Evolutionary conservation across 2,329 filamentous ascomycete species (phyloP).

Genomic region (Phaeophleospora eucalypticola): DNA sequence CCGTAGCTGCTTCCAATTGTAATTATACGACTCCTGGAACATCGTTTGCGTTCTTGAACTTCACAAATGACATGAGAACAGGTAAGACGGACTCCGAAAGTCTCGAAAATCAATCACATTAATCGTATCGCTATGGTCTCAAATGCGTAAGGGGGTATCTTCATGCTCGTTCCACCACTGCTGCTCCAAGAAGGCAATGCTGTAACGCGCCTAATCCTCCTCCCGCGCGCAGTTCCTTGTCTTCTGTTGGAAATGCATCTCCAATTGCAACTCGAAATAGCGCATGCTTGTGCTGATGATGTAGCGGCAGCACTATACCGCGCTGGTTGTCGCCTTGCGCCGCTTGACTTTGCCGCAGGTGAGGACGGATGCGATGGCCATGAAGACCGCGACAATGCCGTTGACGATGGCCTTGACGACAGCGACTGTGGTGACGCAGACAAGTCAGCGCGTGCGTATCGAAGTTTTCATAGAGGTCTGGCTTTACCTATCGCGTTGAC

Average conservation of each 20-base stretch:
- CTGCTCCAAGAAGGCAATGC: constrained; percentile 3
- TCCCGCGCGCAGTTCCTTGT: neutral
- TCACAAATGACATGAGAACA: too few species aligned
- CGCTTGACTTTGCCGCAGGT: constrained; percentile 45
- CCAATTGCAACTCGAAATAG: neutral
- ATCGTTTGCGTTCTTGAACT: neutral
- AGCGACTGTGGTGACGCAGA: constrained; percentile 37
- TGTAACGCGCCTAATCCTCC: neutral
- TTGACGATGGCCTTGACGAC: constrained; percentile 47
- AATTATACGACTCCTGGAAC: constrained; percentile 10
- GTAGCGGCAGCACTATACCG: constrained; percentile 26
- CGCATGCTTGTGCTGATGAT: neutral
- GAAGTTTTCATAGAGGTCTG: constrained; percentile 18
- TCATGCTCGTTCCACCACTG: neutral
- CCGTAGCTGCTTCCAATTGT: constrained; percentile 14
- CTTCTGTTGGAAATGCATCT: neutral
- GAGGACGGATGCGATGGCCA: constrained; percentile 47
- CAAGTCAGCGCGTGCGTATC: constrained; percentile 38
- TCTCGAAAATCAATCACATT: constrained; percentile 5
- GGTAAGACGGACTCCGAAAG: too few species aligned
- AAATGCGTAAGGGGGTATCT: constrained; percentile 22
- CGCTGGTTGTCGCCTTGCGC: constrained; percentile 35
- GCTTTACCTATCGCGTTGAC: constrained; percentile 40
- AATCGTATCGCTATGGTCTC: constrained; percentile 3
- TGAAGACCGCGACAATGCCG: constrained; percentile 48